phyloP scores from a whole-genome alignment of 257 asterid genomes.

The Rhazya stricta region DNA sequence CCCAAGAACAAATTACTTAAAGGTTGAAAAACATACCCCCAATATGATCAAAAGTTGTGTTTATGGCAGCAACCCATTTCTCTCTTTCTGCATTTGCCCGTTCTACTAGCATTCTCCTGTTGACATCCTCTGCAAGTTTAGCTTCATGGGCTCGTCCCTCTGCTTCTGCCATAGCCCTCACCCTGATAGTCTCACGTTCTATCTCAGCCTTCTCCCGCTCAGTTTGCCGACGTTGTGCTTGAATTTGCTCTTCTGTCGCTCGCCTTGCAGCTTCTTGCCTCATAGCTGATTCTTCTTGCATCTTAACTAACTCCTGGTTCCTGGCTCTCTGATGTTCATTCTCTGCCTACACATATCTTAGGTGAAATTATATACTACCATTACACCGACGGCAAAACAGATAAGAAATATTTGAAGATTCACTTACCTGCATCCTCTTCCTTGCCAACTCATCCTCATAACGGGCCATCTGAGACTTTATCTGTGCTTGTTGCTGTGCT shows the following conservation, averaged over 20 bases:
- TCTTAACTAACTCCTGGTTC: slow-evolving; percentile 84
- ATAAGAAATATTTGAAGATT: slow-evolving; percentile 14
- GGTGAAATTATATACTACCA: slow-evolving; percentile 7
- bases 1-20: background rate
- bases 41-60: slow-evolving; percentile 86
- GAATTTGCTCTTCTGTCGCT: slow-evolving; percentile 96
- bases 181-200: slow-evolving; percentile 82
- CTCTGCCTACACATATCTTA: slow-evolving; percentile 55
- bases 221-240: slow-evolving; percentile 87
- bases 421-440: slow-evolving; percentile 86
- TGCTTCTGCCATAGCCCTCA: slow-evolving; percentile 78
- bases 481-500: slow-evolving; percentile 79
- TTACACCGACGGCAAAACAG: slow-evolving; percentile 3
- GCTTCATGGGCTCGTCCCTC: slow-evolving; percentile 96
- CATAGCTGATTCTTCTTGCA: slow-evolving; percentile 94
- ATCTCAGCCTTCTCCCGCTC: slow-evolving; percentile 81
- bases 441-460: slow-evolving; percentile 90
- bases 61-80: slow-evolving; percentile 91
- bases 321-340: slow-evolving; percentile 82
- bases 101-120: slow-evolving; percentile 63
- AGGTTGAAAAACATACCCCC: slow-evolving; percentile 56
- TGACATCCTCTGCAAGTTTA: slow-evolving; percentile 89
- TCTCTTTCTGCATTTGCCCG: slow-evolving; percentile 95
- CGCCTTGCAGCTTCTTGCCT: slow-evolving; percentile 91
- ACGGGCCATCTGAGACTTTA: slow-evolving; percentile 77